phyloP scores from a whole-genome alignment of 2,329 filamentous ascomycete species.

The Xylaria sp. region DNA sequence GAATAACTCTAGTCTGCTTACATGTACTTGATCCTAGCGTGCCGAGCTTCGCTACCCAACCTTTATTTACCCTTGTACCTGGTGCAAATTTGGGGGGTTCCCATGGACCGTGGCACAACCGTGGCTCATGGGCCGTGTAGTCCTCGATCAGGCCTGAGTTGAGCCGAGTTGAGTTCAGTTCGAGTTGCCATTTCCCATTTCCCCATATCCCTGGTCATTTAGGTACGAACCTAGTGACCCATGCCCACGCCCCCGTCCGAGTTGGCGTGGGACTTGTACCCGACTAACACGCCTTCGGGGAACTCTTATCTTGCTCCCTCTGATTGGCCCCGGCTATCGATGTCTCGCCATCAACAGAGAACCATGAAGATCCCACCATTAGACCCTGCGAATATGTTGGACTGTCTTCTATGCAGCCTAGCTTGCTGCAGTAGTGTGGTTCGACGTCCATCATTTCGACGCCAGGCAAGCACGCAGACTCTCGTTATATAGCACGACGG shows the following conservation, averaged over 20 bases:
- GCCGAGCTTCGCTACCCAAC: background rate
- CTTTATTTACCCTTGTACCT: background rate
- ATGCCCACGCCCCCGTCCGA: background rate
- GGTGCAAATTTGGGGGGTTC: constrained; percentile 23
- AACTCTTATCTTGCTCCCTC: constrained; percentile 27
- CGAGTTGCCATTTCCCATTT: too few species aligned
- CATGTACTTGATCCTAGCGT: constrained; percentile 31
- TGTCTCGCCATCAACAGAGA: constrained; percentile 28
- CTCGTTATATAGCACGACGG: constrained; percentile 41
- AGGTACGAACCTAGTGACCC: too few species aligned
- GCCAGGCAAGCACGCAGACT: constrained; percentile 30
- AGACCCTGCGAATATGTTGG: constrained; percentile 25
- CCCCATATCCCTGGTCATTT: constrained; percentile 4
- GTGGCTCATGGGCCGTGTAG: background rate
- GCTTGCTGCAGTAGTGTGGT: constrained; percentile 25
- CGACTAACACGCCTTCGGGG: constrained; percentile 30
- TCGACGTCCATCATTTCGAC: constrained; percentile 39
- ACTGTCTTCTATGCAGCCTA: background rate
- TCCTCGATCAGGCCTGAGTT: background rate
- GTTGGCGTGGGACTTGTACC: constrained; percentile 30
- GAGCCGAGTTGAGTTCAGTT: too few species aligned
- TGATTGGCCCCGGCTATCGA: constrained; percentile 43
- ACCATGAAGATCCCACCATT: constrained; percentile 38
- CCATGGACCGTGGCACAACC: background rate
- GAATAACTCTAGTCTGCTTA: constrained; percentile 27